Percentiles rank a stretch among this genome's conserved stretches.
These are phyloP conservation scores for Anthostomella pinea DNA, from an alignment of 2,329 filamentous ascomycete genomes.

Conservation along the genomic window DNA sequence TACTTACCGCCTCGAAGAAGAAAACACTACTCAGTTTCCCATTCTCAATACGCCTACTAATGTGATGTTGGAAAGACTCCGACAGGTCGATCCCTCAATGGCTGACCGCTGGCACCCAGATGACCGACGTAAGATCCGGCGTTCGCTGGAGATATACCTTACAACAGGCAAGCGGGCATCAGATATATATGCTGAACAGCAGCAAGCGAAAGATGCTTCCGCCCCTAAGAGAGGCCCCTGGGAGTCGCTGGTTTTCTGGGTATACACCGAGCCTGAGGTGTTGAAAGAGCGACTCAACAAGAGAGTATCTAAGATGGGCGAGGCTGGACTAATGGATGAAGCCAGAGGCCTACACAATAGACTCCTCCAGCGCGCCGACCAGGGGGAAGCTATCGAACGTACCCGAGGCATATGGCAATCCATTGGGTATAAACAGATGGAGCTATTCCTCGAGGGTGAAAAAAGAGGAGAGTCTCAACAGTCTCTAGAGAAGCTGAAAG, in stretches of 20 bases:
- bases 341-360: constrained; percentile 44
- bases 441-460: constrained; percentile 61
- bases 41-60: constrained; percentile 72
- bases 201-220: constrained; percentile 33
- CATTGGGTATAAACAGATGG: constrained; percentile 92
- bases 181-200: constrained; percentile 81
- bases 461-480: constrained; percentile 26
- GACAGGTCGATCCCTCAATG: constrained; percentile 83
- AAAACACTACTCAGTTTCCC: constrained; percentile 52
- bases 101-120: constrained; percentile 92
- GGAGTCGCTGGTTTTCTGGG: constrained; percentile 77
- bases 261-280: constrained; percentile 68
- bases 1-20: constrained; percentile 29
- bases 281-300: constrained; percentile 69
- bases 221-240: constrained; percentile 33
- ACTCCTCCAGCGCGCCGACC: constrained; percentile 31
- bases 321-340: constrained; percentile 49
- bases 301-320: constrained; percentile 82
- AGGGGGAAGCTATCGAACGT: constrained; percentile 61
- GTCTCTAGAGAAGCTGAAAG: constrained; percentile 55
- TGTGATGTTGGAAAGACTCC: constrained; percentile 68
- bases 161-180: constrained; percentile 79
- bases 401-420: constrained; percentile 91
- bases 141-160: constrained; percentile 87
- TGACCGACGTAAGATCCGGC: constrained; percentile 82